These are phyloP conservation scores for Candida fluviatilis DNA, from an alignment of 805 yeast genomes.

Conservation along the genomic window DNA sequence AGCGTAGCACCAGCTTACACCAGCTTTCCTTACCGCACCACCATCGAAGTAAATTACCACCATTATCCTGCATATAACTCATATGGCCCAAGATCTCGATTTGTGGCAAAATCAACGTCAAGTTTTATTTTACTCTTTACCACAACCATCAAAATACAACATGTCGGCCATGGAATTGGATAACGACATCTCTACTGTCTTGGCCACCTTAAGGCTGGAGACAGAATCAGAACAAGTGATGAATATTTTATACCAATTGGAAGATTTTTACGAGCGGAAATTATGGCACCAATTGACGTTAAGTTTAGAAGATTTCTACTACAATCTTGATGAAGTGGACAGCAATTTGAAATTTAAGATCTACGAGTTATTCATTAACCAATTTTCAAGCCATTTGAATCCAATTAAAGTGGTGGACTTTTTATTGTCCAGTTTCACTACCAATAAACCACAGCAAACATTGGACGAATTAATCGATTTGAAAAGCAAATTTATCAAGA, in stretches of 20 bases:
- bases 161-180: slow-evolving; percentile 39
- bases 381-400: slow-evolving; percentile 68
- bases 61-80: not conserved
- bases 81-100: not conserved
- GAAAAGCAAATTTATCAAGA: slow-evolving; percentile 21
- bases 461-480: slow-evolving; percentile 35
- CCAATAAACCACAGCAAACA: slow-evolving; percentile 20
- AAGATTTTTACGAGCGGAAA: slow-evolving; percentile 82
- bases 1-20: not conserved
- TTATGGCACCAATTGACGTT: slow-evolving; percentile 93
- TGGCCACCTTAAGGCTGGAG: slow-evolving; percentile 61
- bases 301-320: slow-evolving; percentile 57
- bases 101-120: slow-evolving; percentile 4
- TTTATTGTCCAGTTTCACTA: slow-evolving; percentile 48
- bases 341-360: slow-evolving; percentile 57
- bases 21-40: too few relatives aligned
- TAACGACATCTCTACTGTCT: slow-evolving; percentile 39
- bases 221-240: slow-evolving; percentile 58
- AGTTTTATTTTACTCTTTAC: too few relatives aligned
- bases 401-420: slow-evolving; percentile 77
- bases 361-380: slow-evolving; percentile 65
- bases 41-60: too few relatives aligned
- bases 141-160: too few relatives aligned
- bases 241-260: slow-evolving; percentile 62
- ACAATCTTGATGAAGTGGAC: slow-evolving; percentile 43